Evolutionary conservation across 192 early-diverging fungal species (phyloP).

Genomic region (Coemansia asiatica): DNA sequence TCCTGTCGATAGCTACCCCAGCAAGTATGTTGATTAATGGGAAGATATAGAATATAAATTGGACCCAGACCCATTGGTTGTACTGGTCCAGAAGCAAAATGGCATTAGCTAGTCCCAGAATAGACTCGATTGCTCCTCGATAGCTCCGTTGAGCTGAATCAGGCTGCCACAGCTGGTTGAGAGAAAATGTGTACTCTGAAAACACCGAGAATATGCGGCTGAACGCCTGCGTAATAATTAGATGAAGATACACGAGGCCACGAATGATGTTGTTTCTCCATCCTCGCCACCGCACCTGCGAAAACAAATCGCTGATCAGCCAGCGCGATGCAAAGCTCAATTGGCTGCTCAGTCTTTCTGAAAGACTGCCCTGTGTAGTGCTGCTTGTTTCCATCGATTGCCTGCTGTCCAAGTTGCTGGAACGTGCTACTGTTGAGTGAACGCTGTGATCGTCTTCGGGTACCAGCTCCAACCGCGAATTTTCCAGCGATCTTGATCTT

Average conservation of each 20-base stretch:
- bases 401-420: neutral
- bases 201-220: constrained; percentile 45
- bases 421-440: neutral
- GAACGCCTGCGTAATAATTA: constrained; percentile 49
- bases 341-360: constrained; percentile 45
- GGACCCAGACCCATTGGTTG: constrained; percentile 53
- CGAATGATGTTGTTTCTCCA: constrained; percentile 52
- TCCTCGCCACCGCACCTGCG: constrained; percentile 49
- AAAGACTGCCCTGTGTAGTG: neutral
- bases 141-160: constrained; percentile 31
- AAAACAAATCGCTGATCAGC: constrained; percentile 54
- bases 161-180: constrained; percentile 51
- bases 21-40: constrained; percentile 51
- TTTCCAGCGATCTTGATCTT: neutral
- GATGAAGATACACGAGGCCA: constrained; percentile 46
- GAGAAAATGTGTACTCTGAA: constrained; percentile 55
- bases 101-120: constrained; percentile 36
- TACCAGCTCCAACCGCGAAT: neutral
- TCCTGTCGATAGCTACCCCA: constrained; percentile 48
- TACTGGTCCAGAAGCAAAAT: constrained; percentile 42
- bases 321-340: constrained; percentile 52
- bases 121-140: constrained; percentile 43
- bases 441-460: neutral
- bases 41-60: constrained; percentile 53
- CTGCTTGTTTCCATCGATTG: neutral